These are phyloP conservation scores for Leptographium procerum DNA, from an alignment of 2,329 filamentous ascomycete genomes.

Conservation along the genomic window DNA sequence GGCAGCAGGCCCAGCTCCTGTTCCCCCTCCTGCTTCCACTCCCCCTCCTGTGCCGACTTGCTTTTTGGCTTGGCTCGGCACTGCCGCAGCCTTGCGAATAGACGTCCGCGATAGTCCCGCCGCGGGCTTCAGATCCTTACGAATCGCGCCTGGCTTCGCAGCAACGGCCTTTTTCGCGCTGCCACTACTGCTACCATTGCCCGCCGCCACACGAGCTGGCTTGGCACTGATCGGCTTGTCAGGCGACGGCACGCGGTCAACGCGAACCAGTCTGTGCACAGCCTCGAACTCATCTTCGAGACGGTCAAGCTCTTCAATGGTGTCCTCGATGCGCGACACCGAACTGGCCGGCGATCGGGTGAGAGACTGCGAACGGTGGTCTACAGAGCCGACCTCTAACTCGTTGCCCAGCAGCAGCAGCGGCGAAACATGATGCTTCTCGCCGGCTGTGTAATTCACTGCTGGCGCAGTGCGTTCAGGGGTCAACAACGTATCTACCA, in stretches of 20 bases:
- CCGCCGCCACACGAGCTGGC: background rate
- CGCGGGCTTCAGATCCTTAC: constrained; percentile 13
- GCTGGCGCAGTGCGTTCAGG: background rate
- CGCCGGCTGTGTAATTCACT: background rate
- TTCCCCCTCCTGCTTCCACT: constrained; percentile 18
- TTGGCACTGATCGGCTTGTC: constrained; percentile 16
- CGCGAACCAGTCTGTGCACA: constrained; percentile 28
- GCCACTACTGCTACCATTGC: background rate
- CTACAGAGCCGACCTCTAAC: background rate
- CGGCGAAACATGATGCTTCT: background rate
- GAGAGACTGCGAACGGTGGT: constrained; percentile 5
- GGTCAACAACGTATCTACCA: constrained; percentile 9
- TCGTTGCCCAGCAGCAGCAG: background rate
- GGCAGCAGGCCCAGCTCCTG: constrained; percentile 8
- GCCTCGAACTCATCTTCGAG: constrained; percentile 52
- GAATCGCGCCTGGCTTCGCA: constrained; percentile 26
- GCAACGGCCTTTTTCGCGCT: constrained; percentile 1
- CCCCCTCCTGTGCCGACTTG: background rate
- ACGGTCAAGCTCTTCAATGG: constrained; percentile 48
- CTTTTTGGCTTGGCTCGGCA: constrained; percentile 14
- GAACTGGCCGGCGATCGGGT: constrained; percentile 9
- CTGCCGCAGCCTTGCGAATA: constrained; percentile 30
- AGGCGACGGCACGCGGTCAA: constrained; percentile 22
- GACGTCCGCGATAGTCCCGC: constrained; percentile 14
- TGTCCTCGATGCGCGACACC: constrained; percentile 46